Evolutionary conservation across 345 rosid genomes (phyloP), one percentile per base, ranked within the genome.

Genomic region (Nasturtium officinale): DNA sequence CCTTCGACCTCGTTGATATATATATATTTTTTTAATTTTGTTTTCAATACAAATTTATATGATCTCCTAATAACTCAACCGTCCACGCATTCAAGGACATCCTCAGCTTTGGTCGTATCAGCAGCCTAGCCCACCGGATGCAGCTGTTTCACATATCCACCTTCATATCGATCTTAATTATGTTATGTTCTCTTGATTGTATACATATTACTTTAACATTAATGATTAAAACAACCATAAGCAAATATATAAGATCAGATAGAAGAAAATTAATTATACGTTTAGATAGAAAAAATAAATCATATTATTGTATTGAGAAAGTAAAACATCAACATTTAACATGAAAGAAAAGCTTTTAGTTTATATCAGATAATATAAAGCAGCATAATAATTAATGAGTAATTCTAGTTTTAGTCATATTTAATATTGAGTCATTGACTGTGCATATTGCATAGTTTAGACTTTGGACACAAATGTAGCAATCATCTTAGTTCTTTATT

Each of bases 11-110:
- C 67, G 61, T 75, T 66, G 55, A 56, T 74, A 33, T 64, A 9
- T 69, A n/a, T n/a, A n/a, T n/a, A n/a, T 23, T 23, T 23, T 23
- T 1, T 1, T 1, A 23, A 37, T 20, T 12, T 51, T 43, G 0
- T 50, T 54, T 33, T 47, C 53, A 29, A 53, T 65, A 23, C 25
- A 23, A 23, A 23, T 23, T 23, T 23, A 23, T 13, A 65, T 63
- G 55, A 59, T 67, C 6, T 67, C 68, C 59, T 59, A 29, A 28
- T 38, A 10, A 74, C 78, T 75, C 73, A 75, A 75, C 78, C 13
- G 78, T 75, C 59, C 68, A 29, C 55, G 40, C 68, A 40, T 67
- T 45, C 40, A 51, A 29, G 67, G 32, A 58, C 45, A 54, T 73
- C 28, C 56, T 75, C 63, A n/a, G 16, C 20, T 52, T 75, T 7